phyloP scores from a whole-genome alignment of 352 stramenopile species.

The Globisporangium mamillatum region DNA sequence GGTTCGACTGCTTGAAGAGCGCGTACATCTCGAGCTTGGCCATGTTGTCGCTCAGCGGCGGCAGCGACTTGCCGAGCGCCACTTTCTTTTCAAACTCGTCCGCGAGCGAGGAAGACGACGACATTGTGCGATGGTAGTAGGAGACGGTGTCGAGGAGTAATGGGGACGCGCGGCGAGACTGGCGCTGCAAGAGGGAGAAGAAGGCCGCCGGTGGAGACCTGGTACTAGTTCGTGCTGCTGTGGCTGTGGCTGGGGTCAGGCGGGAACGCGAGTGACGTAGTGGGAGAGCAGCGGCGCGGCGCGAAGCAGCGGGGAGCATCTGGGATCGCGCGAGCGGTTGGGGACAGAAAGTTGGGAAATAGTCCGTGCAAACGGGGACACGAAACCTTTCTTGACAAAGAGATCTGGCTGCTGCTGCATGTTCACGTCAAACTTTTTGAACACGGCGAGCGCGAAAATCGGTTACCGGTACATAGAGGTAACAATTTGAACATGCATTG shows the following conservation, averaged over 20 bases:
- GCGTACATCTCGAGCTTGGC: constrained; percentile 83
- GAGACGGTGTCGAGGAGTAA: neutral
- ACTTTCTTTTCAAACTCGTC: constrained; percentile 61
- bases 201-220: neutral
- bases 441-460: neutral
- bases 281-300: neutral
- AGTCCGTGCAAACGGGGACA: neutral
- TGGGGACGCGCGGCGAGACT: neutral
- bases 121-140: constrained; percentile 4
- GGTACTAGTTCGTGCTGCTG: neutral
- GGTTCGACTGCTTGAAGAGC: constrained; percentile 79
- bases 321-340: neutral
- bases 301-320: neutral
- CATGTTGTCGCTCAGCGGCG: constrained; percentile 67
- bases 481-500: neutral
- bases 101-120: constrained; percentile 22
- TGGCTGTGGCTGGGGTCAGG: neutral
- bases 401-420: neutral
- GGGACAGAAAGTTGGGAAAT: neutral
- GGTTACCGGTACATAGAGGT: too few relatives aligned
- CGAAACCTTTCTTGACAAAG: constrained; percentile 6
- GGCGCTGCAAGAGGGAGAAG: neutral
- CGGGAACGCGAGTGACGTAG: neutral
- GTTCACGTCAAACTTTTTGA: neutral
- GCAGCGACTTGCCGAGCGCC: constrained; percentile 65